Base-by-base conservation (phyloP, 768 basidiomycete species). In the Hericium coralloides region DNA sequence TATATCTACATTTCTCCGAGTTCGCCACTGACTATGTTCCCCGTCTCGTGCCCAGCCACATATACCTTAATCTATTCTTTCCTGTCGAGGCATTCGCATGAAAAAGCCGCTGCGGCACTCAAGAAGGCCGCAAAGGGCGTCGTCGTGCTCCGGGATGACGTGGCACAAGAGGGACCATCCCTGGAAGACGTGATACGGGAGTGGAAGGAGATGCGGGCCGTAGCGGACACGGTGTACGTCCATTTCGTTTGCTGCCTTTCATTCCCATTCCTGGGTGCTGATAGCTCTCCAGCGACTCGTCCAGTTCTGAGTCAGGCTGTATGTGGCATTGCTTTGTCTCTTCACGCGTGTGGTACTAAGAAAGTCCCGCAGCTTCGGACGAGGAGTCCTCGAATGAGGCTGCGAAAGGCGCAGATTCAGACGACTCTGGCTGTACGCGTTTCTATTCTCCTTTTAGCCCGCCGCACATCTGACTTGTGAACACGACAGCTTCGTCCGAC, bases 51-150 rank as follows among this genome's bases (percentile, higher is more conserved):
- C 38, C 36, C 65, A 92, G 91, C 76, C 22, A 85, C 87, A 4
- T 94, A 92, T 74, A 78, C 81, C 62, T 71, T 91, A 52, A 83
- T 94, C 57, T 79, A 91, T 65, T 73, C 81, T 9, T 94, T 93
- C 71, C 75, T 94, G 38, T 74, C 69, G 57, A 79, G 82, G 65
- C 81, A 78, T 49, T 76, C 79, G 0, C 86, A 92, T 68, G 66
- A 67, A 31, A 89, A 89, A 64, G 87, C 82, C 8, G 91, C 91
- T 9, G 74, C 79, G 57, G 84, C 85, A 1, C 73, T 92, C 52
- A 89, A 82, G 72, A 88, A 85, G 61, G 87, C 87, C 23, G 88
- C 80, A 20, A 84, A 81, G 68, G 74, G 77, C 50, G 65, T 80
- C 15, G 79, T 87, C 41, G 70, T 82, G 12, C 71, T 90, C 23